These are phyloP conservation scores for California macrophylla DNA, from an alignment of 441 rosid genomes.

Conservation along the genomic window DNA sequence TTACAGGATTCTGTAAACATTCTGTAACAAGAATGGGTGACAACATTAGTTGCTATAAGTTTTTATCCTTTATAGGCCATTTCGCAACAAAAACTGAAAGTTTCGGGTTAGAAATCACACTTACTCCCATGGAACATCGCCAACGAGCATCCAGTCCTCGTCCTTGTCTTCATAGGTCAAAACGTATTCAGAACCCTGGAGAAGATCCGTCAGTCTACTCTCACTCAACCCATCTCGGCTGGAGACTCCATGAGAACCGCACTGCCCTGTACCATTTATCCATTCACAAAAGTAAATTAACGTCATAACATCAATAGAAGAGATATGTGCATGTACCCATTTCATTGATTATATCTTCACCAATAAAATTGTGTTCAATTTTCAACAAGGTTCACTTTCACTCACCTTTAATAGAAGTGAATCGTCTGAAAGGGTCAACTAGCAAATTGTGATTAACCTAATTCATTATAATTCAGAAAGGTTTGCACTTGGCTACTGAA, in stretches of 20 bases:
- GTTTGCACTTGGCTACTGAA: too few species aligned
- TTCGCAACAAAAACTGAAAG: not conserved
- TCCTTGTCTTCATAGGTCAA: constrained; percentile 78
- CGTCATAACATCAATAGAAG: not conserved
- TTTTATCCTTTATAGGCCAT: not conserved
- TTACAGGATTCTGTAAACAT: constrained; percentile 57
- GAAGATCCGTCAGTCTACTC: constrained; percentile 47
- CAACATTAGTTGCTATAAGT: not conserved
- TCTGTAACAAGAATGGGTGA: constrained; percentile 26
- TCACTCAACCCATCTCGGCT: constrained; percentile 44
- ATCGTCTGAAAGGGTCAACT: too few species aligned
- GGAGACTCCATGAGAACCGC: constrained; percentile 43
- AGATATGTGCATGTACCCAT: not conserved
- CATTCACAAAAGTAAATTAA: constrained; percentile 10
- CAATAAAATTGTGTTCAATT: too few species aligned
- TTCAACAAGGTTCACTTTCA: too few species aligned
- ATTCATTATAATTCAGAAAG: too few species aligned
- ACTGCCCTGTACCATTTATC: constrained; percentile 39
- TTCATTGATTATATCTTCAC: too few species aligned
- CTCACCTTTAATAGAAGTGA: too few species aligned
- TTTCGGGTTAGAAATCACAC: constrained; percentile 18
- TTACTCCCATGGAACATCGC: constrained; percentile 92
- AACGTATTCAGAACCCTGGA: constrained; percentile 68
- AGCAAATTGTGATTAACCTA: too few species aligned
- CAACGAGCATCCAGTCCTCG: constrained; percentile 82